A percentile compares a stretch with the other conserved stretches of the same genome.
These are phyloP conservation scores for Scytalidium lignicola DNA, from an alignment of 2,329 filamentous ascomycete species.

Conservation along the genomic window DNA sequence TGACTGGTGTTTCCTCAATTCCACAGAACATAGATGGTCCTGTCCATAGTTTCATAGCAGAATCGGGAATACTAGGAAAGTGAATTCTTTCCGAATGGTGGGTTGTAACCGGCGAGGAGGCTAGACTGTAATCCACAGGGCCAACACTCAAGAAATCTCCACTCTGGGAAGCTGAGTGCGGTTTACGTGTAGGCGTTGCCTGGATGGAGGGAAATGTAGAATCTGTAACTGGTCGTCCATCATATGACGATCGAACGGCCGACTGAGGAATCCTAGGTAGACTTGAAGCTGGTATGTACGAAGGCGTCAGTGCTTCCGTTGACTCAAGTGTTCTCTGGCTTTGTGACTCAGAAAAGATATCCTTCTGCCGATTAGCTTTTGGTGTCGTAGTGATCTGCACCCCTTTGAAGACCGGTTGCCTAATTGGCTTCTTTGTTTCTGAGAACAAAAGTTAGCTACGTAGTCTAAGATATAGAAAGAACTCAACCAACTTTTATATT, in stretches of 20 bases:
- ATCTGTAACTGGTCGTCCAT: slow-evolving; percentile 7
- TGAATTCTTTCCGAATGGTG: neutral
- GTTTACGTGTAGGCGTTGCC: slow-evolving; percentile 25
- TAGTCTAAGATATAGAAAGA: neutral
- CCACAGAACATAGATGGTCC: slow-evolving; percentile 4
- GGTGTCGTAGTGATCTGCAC: slow-evolving; percentile 30
- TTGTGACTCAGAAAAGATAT: slow-evolving; percentile 16
- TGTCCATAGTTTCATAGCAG: slow-evolving; percentile 9
- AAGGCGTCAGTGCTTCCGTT: slow-evolving; percentile 9
- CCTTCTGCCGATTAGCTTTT: slow-evolving; percentile 22
- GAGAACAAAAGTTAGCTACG: slow-evolving; percentile 26
- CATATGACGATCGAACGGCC: slow-evolving; percentile 9
- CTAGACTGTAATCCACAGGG: neutral
- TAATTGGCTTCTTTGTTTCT: slow-evolving; percentile 49
- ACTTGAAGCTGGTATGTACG: slow-evolving; percentile 20
- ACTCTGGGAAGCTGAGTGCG: neutral
- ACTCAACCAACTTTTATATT: slow-evolving; percentile 43
- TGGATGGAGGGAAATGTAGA: slow-evolving; percentile 18
- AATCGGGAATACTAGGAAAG: slow-evolving; percentile 20
- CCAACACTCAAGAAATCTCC: neutral
- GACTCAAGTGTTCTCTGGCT: slow-evolving; percentile 4
- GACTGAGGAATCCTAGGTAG: slow-evolving; percentile 23
- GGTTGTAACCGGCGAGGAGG: neutral
- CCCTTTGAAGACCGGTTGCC: slow-evolving; percentile 28
- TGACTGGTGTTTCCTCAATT: slow-evolving; percentile 23